Evolutionary conservation across 2,329 filamentous ascomycete genomes (phyloP).

Genomic region (Drechslera avenae): DNA sequence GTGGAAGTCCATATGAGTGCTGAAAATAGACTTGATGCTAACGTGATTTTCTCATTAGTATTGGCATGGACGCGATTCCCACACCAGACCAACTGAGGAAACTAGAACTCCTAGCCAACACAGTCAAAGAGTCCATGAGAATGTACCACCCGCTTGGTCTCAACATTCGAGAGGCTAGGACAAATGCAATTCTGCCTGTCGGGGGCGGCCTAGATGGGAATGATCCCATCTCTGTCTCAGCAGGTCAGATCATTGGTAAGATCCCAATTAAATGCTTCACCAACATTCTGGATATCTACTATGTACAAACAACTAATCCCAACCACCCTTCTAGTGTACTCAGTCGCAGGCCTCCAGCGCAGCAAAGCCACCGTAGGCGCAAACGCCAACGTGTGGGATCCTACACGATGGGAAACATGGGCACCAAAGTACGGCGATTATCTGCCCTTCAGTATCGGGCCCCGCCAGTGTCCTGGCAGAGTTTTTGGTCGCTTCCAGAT

Average conservation of each 20-base stretch:
- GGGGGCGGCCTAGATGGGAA: slow-evolving; percentile 4
- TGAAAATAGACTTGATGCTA: too few relatives aligned
- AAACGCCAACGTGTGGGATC: slow-evolving; percentile 6
- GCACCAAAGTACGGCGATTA: slow-evolving; percentile 10
- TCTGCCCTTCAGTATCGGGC: slow-evolving; percentile 10
- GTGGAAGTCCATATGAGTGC: too few relatives aligned
- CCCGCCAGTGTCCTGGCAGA: slow-evolving; percentile 8
- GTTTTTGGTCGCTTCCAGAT: slow-evolving; percentile 15
- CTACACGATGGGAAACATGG: slow-evolving; percentile 9
- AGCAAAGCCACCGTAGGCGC: slow-evolving; percentile 4
- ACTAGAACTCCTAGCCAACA: slow-evolving; percentile 9
- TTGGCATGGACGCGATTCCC: slow-evolving; percentile 5
- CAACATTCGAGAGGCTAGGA: slow-evolving; percentile 8
- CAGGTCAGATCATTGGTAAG: slow-evolving; percentile 8
- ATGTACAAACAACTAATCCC: too few relatives aligned
- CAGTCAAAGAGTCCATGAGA: slow-evolving; percentile 10
- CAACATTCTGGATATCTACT: too few relatives aligned
- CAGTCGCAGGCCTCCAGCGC: slow-evolving; percentile 10
- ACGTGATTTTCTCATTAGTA: too few relatives aligned
- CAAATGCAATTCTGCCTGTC: slow-evolving; percentile 1
- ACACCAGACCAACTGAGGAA: slow-evolving; percentile 1
- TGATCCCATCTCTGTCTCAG: slow-evolving; percentile 4
- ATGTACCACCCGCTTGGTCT: slow-evolving; percentile 9
- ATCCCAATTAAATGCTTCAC: too few relatives aligned
- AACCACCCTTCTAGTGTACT: too few relatives aligned